Evolutionary conservation across 1,284 basidiomycete species (phyloP).

Genomic region (Apiotrichum sp.): DNA sequence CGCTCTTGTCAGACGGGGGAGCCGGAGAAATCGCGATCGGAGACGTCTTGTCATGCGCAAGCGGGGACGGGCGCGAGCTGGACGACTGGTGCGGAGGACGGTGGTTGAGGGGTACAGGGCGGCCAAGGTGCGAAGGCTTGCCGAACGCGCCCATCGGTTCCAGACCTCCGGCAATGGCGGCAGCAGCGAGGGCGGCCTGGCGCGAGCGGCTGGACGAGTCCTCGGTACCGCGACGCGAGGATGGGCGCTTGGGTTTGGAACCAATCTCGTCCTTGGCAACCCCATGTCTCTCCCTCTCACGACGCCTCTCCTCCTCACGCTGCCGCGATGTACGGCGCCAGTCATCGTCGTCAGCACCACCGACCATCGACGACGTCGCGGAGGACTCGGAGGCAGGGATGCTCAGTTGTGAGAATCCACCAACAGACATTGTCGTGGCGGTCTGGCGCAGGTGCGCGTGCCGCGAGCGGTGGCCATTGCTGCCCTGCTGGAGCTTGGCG

Average conservation of each 20-base stretch:
- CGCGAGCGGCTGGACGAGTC: conserved; percentile 16
- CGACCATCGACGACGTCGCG: conserved; percentile 21
- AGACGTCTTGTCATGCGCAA: conserved; percentile 1
- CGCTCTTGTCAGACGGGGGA: not conserved
- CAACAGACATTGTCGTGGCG: conserved; percentile 11
- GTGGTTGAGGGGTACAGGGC: conserved; percentile 8
- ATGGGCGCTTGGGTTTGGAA: not conserved
- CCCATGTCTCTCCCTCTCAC: conserved; percentile 5
- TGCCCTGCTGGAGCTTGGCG: conserved; percentile 41
- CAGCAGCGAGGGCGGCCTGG: conserved; percentile 28
- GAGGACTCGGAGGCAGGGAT: conserved; percentile 28
- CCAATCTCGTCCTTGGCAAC: not conserved
- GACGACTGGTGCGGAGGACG: not conserved
- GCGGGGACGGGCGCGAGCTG: not conserved
- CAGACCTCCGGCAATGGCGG: conserved; percentile 26
- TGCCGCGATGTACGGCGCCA: conserved; percentile 22
- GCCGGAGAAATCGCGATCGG: not conserved
- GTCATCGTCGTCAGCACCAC: conserved; percentile 27
- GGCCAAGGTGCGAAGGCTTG: conserved; percentile 16
- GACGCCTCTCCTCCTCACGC: conserved; percentile 8
- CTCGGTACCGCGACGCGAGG: conserved; percentile 8
- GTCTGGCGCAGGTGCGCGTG: conserved; percentile 13
- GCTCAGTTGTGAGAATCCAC: conserved; percentile 26
- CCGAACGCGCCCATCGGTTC: conserved; percentile 35
- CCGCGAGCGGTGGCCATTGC: conserved; percentile 5